Conservation (phyloP, 2,329 filamentous ascomycete species). For the Cryphonectria nitschkei region DNA sequence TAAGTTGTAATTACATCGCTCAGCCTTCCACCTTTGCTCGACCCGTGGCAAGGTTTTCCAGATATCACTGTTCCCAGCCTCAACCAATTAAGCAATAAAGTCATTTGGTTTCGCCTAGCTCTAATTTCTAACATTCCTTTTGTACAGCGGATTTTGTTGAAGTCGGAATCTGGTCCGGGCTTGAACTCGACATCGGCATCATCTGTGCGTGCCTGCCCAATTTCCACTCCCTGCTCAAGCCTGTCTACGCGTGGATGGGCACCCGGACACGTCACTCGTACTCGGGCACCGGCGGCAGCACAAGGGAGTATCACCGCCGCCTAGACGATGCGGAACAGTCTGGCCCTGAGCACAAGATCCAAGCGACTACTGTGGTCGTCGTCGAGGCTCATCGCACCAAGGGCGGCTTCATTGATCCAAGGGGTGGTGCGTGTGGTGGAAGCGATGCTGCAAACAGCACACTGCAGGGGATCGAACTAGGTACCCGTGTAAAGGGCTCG, state of each 20-base stretch:
- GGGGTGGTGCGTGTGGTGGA: neutral
- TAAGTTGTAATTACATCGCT: neutral
- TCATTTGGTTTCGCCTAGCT: too few relatives aligned
- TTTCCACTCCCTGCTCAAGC: conserved; percentile 17
- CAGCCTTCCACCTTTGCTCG: neutral
- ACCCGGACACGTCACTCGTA: neutral
- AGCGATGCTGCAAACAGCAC: neutral
- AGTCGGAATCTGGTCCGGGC: conserved; percentile 17
- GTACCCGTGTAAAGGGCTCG: neutral
- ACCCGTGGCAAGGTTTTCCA: neutral
- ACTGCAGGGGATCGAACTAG: conserved; percentile 14
- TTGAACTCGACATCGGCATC: conserved; percentile 20
- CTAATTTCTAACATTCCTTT: neutral
- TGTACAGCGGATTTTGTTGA: conserved; percentile 7
- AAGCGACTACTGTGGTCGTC: conserved; percentile 15
- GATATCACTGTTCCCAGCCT: neutral
- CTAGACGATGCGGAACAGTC: conserved; percentile 3
- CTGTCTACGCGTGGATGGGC: conserved; percentile 18
- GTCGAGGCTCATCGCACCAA: conserved; percentile 15
- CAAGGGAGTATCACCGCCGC: neutral
- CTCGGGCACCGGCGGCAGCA: neutral
- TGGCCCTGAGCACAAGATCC: neutral
- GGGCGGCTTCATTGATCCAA: conserved; percentile 1
- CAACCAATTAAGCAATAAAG: too few relatives aligned
- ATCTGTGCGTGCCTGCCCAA: conserved; percentile 22